Percentiles rank a stretch among this genome's conserved stretches.
These are phyloP conservation scores for Nigrospora sphaerica DNA, from an alignment of 2,329 filamentous ascomycete species.

Conservation along the genomic window DNA sequence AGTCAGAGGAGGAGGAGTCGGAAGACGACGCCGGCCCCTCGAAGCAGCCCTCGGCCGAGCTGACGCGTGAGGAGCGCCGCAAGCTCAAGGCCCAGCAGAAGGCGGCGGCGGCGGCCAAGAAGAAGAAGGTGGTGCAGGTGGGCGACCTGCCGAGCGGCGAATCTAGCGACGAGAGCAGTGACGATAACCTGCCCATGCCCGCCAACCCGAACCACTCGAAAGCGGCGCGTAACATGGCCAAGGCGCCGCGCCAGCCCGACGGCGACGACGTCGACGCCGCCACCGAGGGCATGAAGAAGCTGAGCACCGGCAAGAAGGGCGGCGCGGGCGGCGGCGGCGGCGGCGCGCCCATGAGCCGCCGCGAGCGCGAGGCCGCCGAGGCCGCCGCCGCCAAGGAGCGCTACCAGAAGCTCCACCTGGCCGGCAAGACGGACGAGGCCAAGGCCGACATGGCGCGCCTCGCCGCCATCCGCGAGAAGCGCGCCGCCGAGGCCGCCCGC, in stretches of 20 bases:
- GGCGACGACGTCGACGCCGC: conserved; percentile 46
- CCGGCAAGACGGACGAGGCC: conserved; percentile 95
- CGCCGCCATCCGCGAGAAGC: conserved; percentile 74
- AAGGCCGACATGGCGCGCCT: conserved; percentile 82
- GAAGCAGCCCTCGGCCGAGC: conserved; percentile 33
- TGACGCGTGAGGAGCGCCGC: conserved; percentile 83
- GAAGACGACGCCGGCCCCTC: conserved; percentile 40
- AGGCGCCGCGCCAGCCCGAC: conserved; percentile 32
- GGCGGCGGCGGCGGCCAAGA: conserved; percentile 75
- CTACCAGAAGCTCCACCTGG: conserved; percentile 85
- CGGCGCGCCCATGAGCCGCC: conserved; percentile 28
- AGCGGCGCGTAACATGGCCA: conserved; percentile 55
- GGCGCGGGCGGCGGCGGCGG: conserved; percentile 5
- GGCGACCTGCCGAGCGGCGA: conserved; percentile 77
- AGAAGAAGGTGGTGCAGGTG: conserved; percentile 67
- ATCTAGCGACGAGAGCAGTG: conserved; percentile 44
- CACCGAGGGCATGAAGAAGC: conserved; percentile 48
- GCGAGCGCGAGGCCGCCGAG: conserved; percentile 69
- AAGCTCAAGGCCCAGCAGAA: conserved; percentile 86
- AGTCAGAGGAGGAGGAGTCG: conserved; percentile 41
- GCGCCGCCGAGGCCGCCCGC: conserved; percentile 74
- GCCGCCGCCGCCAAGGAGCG: conserved; percentile 80
- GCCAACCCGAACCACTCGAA: conserved; percentile 91
- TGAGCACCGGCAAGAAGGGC: conserved; percentile 30
- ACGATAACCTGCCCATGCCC: conserved; percentile 58